phyloP scores from a whole-genome alignment of 2,329 filamentous ascomycete genomes.

The Phialocephala sp. region DNA sequence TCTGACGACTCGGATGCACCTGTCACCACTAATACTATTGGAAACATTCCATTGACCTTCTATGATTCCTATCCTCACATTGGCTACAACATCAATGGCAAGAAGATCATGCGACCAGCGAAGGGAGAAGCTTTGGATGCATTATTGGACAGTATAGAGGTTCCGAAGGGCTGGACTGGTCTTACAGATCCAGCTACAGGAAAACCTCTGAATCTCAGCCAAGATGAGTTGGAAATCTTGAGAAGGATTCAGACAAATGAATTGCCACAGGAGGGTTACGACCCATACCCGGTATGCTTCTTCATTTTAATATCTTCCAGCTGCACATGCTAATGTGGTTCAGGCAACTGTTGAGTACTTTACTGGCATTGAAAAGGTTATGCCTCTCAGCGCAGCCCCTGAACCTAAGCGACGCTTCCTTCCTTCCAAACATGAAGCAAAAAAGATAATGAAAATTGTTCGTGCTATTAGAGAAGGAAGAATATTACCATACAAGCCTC shows the following conservation, averaged over 20 bases:
- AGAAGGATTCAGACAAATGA: constrained; percentile 90
- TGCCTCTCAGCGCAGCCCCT: constrained; percentile 92
- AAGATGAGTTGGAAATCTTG: constrained; percentile 87
- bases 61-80: constrained; percentile 99
- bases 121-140: constrained; percentile 93
- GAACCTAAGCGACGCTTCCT: constrained; percentile 96
- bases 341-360: constrained; percentile 92
- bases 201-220: constrained; percentile 85
- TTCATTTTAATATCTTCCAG: neutral
- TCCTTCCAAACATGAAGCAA: constrained; percentile 95
- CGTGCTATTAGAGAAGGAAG: constrained; percentile 93
- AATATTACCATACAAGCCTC: constrained; percentile 87
- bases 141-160: constrained; percentile 91
- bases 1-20: constrained; percentile 91
- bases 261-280: constrained; percentile 83
- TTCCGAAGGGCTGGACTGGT: constrained; percentile 97
- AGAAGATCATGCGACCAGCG: constrained; percentile 95
- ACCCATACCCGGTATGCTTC: constrained; percentile 79
- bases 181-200: constrained; percentile 93
- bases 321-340: constrained; percentile 39
- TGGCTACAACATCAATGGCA: constrained; percentile 98
- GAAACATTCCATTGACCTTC: constrained; percentile 90
- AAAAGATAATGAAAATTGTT: constrained; percentile 96
- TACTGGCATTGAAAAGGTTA: constrained; percentile 85
- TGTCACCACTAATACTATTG: constrained; percentile 86